Evolutionary conservation across 768 basidiomycete genomes (phyloP), one percentile per base, ranked within the genome.

Genomic region (Panaeolus cyanescens): DNA sequence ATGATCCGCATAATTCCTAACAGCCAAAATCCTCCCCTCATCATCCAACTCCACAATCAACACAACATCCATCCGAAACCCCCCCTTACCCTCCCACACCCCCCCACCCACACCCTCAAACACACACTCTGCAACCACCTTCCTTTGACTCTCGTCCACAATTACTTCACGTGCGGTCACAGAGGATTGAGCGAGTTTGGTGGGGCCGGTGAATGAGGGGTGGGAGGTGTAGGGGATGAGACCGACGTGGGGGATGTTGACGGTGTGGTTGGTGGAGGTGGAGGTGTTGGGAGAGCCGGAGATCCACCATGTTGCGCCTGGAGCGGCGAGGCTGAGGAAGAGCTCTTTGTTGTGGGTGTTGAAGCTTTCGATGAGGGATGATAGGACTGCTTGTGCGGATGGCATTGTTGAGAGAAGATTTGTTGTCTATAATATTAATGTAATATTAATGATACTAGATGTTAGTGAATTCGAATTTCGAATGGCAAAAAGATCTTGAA

Each of bases 241-340:
- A 9, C 58, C 58, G 4, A 32, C 32, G 32, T 32, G 50, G 1
- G 28, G 28, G 19, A 30, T 12, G 8, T 17, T 53, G 3, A 17
- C 45, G 5, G 36, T 40, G 17, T n/a, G n/a, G n/a, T n/a, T n/a
- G n/a, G n/a, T n/a, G n/a, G n/a, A n/a, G n/a, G n/a, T n/a, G n/a
- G n/a, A n/a, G n/a, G n/a, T n/a, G n/a, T n/a, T n/a, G n/a, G n/a
- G n/a, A n/a, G 19, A 15, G 19, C 58, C 58, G 5, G 58, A 59
- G 42, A 54, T n/a, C 58, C 58, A 59, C 19, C 32, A 59, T 1
- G 30, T 59, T 17, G 58, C 58, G 39, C 42, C 42, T 59, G 58
- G 31, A 12, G 33, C 58, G 2, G 30, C 58, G 30, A 59, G 42
- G 31, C 12, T 34, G 32, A 19, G 25, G 13, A 50, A 50, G 22